Base-by-base conservation (phyloP, 2,329 filamentous ascomycete species). In the Lecanicillium sp. region DNA sequence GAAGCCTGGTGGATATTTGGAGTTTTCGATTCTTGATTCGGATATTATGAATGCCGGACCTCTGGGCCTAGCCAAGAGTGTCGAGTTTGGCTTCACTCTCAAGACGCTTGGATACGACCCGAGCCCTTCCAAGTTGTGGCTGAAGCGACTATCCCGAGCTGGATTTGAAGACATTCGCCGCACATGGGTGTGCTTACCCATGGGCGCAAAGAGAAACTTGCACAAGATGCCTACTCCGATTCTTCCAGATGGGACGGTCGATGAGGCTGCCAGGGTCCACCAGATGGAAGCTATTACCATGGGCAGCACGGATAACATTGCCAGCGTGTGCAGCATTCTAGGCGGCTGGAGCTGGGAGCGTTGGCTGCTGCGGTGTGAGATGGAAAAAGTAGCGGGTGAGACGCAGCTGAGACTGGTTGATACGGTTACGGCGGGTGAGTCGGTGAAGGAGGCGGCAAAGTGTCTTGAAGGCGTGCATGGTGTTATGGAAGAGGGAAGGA, bases 281-380 rank as follows among this genome's bases (percentile, higher is more conserved):
- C 68, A 73, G 47, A 67, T 78, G 48, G 79, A 85, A 45, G 79
- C 80, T 14, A 71, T 76, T 55, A 67, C 78, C 1, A 64, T 59
- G 48, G 84, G 84, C 7, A 83, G 75, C 51, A 87, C 83, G 0
- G 75, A 80, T 35, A 76, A 80, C 54, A 76, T 81, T 12, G 85
- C 85, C 2, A 79, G 75, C 50, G 69, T 95, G 47, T 83, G 85
- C 11, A 89, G 89, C 15, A 65, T 96, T 29, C 78, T 90, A 1
- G 92, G 87, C 4, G 81, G 83, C 18, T 92, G 88, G 80, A 80
- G 81, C 57, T 98, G 89, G 90, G 92, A 98, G 72, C 84, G 86
- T 58, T 98, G 92, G 92, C 75, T 96, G 59, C 65, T 95, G 48
- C 85, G 87, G 54, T 74, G 90, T 52, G 85, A 92, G 64, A 75